These are phyloP conservation scores for Cordyceps cateniannulata DNA, from an alignment of 2,329 filamentous ascomycete species.

Conservation along the genomic window DNA sequence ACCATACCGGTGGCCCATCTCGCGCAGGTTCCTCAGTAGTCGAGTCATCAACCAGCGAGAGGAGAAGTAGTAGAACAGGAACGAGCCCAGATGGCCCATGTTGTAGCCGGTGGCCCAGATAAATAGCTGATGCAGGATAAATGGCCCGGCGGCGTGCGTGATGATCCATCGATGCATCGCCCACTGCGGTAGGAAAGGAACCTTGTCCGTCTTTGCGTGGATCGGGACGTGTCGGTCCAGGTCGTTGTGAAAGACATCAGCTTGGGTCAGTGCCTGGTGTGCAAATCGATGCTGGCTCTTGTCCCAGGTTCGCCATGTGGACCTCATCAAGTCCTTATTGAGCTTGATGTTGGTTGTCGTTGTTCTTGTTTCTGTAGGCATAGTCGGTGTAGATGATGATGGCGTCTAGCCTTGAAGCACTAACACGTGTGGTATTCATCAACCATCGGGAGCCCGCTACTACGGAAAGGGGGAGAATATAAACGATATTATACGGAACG, in stretches of 20 bases:
- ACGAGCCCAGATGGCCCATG: slow-evolving; percentile 5
- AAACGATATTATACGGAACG: too few relatives aligned
- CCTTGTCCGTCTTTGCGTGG: slow-evolving; percentile 25
- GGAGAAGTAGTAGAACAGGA: slow-evolving; percentile 10
- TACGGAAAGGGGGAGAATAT: too few relatives aligned
- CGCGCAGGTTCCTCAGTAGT: slow-evolving; percentile 23
- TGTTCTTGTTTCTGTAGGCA: background rate
- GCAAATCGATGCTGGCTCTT: background rate
- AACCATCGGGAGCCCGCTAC: too few relatives aligned
- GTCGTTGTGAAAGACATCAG: background rate
- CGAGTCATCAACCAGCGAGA: slow-evolving; percentile 22
- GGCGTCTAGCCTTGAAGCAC: too few relatives aligned
- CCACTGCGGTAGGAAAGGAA: slow-evolving; percentile 24
- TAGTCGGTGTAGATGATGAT: background rate
- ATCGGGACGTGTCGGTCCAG: slow-evolving; percentile 17
- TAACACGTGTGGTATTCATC: too few relatives aligned
- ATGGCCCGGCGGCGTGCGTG: slow-evolving; percentile 20
- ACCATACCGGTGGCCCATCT: slow-evolving; percentile 24
- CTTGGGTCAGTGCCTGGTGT: background rate
- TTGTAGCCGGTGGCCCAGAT: slow-evolving; percentile 11
- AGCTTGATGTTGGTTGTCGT: background rate
- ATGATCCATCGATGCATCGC: slow-evolving; percentile 26
- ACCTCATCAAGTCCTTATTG: background rate
- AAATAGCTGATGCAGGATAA: slow-evolving; percentile 19
- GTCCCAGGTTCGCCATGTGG: background rate